phyloP scores from a whole-genome alignment of 148 eudicot species.

The Rhododendron molle region DNA sequence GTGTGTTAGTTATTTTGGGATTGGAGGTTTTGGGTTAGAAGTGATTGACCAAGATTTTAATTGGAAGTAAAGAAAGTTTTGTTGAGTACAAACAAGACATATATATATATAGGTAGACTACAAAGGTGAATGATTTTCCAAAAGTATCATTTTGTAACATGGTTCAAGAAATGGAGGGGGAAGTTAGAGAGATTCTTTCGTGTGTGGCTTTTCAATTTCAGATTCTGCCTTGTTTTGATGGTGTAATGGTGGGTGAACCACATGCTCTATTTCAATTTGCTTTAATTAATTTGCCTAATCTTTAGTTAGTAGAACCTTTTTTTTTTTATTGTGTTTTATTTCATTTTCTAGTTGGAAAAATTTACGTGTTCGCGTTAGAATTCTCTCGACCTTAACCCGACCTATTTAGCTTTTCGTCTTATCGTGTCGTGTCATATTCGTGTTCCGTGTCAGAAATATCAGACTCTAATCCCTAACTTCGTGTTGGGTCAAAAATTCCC shows the following conservation, averaged over 20 bases:
- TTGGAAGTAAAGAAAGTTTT: constrained; percentile 1
- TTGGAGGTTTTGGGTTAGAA: background rate
- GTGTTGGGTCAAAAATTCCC: no score
- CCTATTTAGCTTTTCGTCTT: no score
- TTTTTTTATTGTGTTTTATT: background rate
- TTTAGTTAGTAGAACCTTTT: background rate
- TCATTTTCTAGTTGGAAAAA: background rate
- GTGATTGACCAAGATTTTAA: background rate
- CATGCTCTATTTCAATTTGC: constrained; percentile 4
- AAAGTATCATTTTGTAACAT: background rate
- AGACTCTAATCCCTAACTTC: rapidly evolving
- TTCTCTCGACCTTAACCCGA: no score
- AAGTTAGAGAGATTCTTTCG: constrained; percentile 54
- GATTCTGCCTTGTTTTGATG: constrained; percentile 25
- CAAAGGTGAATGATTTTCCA: background rate
- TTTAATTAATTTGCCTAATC: background rate
- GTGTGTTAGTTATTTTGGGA: constrained; percentile 21
- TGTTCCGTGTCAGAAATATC: no score
- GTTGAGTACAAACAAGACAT: background rate
- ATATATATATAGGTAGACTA: background rate
- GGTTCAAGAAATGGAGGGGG: constrained; percentile 26
- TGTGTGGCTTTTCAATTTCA: constrained; percentile 23
- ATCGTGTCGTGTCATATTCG: no score
- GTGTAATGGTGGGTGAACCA: constrained; percentile 50
- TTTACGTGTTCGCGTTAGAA: no score